A percentile compares a stretch with the other conserved stretches of the same genome.
phyloP scores from a whole-genome alignment of 2,329 filamentous ascomycete species.

The Malbranchea zuffiana region DNA sequence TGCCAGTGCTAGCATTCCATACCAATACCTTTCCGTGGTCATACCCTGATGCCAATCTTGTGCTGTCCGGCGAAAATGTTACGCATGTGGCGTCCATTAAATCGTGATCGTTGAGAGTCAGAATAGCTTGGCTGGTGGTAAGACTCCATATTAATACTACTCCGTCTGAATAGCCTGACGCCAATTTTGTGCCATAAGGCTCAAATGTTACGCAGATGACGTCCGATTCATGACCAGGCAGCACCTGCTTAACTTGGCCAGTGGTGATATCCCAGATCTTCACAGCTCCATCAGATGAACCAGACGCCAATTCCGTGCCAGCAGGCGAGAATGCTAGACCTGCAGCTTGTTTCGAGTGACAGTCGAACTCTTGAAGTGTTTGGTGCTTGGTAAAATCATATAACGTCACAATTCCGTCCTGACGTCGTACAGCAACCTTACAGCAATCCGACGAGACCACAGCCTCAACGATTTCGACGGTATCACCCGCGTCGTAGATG shows the following conservation, averaged over 20 bases:
- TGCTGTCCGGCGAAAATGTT: slow-evolving; percentile 1
- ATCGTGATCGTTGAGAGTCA: background rate
- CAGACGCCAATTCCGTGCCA: slow-evolving; percentile 52
- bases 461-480: too few relatives aligned
- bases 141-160: slow-evolving; percentile 18
- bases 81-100: background rate
- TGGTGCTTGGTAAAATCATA: too few relatives aligned
- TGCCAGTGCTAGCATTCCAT: slow-evolving; percentile 1
- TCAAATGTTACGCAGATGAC: background rate
- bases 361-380: too few relatives aligned
- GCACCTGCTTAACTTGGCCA: slow-evolving; percentile 39
- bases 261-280: slow-evolving; percentile 81
- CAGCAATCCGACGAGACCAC: too few relatives aligned
- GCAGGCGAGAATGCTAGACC: slow-evolving; percentile 5
- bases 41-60: background rate
- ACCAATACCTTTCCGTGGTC: background rate
- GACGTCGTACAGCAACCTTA: too few relatives aligned
- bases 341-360: too few relatives aligned
- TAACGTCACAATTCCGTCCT: too few relatives aligned
- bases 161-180: slow-evolving; percentile 8
- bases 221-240: background rate
- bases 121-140: background rate
- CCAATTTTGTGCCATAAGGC: background rate
- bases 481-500: too few relatives aligned
- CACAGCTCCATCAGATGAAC: slow-evolving; percentile 80